phyloP scores from a whole-genome alignment of 345 rosid genomes.

The Brassica incana region DNA sequence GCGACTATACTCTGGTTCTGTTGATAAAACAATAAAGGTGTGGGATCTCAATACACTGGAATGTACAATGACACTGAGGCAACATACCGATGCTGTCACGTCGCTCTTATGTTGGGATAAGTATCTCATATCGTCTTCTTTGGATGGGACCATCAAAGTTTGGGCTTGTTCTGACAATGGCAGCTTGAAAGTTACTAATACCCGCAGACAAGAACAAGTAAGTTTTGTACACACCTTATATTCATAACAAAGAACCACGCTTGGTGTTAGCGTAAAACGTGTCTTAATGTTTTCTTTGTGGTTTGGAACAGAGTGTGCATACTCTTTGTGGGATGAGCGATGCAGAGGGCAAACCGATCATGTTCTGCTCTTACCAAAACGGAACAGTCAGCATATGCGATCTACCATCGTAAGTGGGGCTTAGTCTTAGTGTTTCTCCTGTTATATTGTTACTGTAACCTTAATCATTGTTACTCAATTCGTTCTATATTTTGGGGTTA shows the following conservation, averaged over 20 bases:
- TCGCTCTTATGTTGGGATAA: constrained; percentile 65
- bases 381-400: constrained; percentile 42
- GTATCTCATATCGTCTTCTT: constrained; percentile 53
- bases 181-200: constrained; percentile 36
- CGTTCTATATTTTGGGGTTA: not conserved
- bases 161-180: constrained; percentile 45
- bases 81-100: constrained; percentile 50
- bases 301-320: constrained; percentile 42
- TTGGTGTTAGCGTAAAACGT: not conserved
- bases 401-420: constrained; percentile 50
- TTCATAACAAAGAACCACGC: not conserved
- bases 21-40: constrained; percentile 53
- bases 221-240: not conserved
- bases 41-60: constrained; percentile 55
- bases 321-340: constrained; percentile 46
- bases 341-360: constrained; percentile 46
- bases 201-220: constrained; percentile 42
- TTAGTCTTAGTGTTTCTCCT: not conserved
- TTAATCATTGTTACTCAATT: not conserved
- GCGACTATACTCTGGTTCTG: constrained; percentile 51
- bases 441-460: not conserved
- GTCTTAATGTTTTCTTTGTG: not conserved
- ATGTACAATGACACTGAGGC: constrained; percentile 45
- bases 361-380: constrained; percentile 47
- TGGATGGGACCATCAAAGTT: constrained; percentile 55